These are phyloP conservation scores for Apiospora aurea DNA, from an alignment of 2,329 filamentous ascomycete species.

Conservation along the genomic window DNA sequence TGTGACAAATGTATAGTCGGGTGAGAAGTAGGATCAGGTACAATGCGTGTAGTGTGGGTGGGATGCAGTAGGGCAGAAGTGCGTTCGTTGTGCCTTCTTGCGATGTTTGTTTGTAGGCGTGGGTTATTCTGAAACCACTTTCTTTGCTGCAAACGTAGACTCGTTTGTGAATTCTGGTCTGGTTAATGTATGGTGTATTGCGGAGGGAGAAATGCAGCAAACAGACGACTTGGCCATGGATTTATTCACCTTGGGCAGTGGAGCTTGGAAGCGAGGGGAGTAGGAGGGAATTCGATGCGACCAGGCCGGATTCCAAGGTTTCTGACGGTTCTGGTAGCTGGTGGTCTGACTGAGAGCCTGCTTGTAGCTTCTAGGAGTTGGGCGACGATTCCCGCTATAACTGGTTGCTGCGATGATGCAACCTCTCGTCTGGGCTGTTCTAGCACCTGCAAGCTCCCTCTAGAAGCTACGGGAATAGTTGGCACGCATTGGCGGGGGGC, in stretches of 20 bases:
- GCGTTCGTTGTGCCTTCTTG: not conserved
- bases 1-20: constrained; percentile 24
- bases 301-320: constrained; percentile 16
- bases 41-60: not conserved
- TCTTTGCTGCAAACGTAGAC: not conserved
- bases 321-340: constrained; percentile 4
- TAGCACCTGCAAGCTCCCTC: constrained; percentile 17
- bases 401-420: constrained; percentile 18
- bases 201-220: not conserved
- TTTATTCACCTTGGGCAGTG: constrained; percentile 20
- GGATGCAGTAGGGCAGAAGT: not conserved
- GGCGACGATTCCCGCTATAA: constrained; percentile 14
- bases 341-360: constrained; percentile 22
- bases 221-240: not conserved
- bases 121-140: not conserved
- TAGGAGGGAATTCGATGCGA: constrained; percentile 1
- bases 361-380: constrained; percentile 5
- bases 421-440: constrained; percentile 13
- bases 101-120: constrained; percentile 22
- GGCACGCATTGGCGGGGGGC: not conserved
- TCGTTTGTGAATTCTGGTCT: not conserved
- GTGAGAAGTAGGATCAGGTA: not conserved
- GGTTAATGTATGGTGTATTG: not conserved
- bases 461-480: constrained; percentile 22
- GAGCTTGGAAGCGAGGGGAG: constrained; percentile 1